phyloP scores from a whole-genome alignment of 1,284 basidiomycete genomes.

The Marasmius fiardii region DNA sequence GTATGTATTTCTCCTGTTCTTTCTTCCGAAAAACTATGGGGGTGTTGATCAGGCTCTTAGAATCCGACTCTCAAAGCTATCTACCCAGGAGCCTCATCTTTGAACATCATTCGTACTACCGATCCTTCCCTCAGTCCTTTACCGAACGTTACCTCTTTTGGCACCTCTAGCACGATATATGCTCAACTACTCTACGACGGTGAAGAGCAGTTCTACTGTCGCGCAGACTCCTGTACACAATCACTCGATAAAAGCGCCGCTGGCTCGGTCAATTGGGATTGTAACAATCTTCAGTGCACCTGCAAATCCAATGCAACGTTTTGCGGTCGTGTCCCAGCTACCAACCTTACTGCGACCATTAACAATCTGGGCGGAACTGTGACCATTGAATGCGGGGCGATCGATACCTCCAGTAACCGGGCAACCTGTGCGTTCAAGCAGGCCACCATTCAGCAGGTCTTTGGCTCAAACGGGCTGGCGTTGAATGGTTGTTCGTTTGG shows the following conservation, averaged over 20 bases:
- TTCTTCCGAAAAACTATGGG: background rate
- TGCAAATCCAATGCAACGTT: conserved; percentile 71
- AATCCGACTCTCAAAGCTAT: conserved; percentile 77
- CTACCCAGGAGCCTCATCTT: conserved; percentile 62
- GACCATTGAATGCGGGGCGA: conserved; percentile 61
- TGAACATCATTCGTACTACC: conserved; percentile 77
- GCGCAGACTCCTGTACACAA: conserved; percentile 69
- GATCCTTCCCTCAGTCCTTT: conserved; percentile 66
- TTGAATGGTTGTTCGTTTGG: conserved; percentile 76
- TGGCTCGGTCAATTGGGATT: conserved; percentile 55
- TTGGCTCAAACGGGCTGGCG: conserved; percentile 69
- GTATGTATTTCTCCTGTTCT: conserved; percentile 38
- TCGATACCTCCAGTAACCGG: conserved; percentile 40
- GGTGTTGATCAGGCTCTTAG: conserved; percentile 30
- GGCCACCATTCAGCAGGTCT: conserved; percentile 56
- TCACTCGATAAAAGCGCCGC: conserved; percentile 27
- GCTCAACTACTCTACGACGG: conserved; percentile 84
- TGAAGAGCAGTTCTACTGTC: conserved; percentile 82
- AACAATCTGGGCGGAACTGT: conserved; percentile 58
- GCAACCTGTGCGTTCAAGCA: conserved; percentile 79
- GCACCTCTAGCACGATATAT: conserved; percentile 50
- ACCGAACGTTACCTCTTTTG: conserved; percentile 61
- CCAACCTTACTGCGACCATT: conserved; percentile 57
- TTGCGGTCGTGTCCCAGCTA: conserved; percentile 54
- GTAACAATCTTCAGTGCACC: conserved; percentile 68